Evolutionary conservation across 768 basidiomycete genomes (phyloP).

Genomic region (Harrya chromipes): DNA sequence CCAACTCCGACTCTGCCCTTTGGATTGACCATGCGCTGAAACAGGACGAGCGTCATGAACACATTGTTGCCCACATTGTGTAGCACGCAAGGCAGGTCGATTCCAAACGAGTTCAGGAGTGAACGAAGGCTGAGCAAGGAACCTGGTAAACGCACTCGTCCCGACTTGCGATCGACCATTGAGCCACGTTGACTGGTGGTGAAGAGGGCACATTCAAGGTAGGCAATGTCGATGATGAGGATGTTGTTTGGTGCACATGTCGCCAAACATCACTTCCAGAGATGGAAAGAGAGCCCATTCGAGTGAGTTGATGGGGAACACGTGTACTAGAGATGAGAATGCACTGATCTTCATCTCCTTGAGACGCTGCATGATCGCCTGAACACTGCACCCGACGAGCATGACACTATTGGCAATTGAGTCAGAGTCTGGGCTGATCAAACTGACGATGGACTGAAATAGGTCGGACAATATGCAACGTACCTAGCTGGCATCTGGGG

Average conservation of each 20-base stretch:
- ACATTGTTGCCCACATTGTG: slow-evolving; percentile 85
- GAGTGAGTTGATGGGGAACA: too few relatives aligned
- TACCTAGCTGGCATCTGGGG: slow-evolving; percentile 50
- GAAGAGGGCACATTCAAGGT: slow-evolving; percentile 64
- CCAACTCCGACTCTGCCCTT: slow-evolving; percentile 22
- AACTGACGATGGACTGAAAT: too few relatives aligned
- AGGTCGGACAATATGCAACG: not conserved
- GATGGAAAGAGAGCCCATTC: not conserved
- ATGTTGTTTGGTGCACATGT: slow-evolving; percentile 50
- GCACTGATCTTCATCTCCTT: slow-evolving; percentile 81
- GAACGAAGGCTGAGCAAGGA: slow-evolving; percentile 61
- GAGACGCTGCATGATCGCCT: slow-evolving; percentile 55
- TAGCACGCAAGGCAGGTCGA: slow-evolving; percentile 37
- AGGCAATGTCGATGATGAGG: slow-evolving; percentile 61
- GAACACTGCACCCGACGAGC: slow-evolving; percentile 62
- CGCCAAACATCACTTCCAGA: not conserved
- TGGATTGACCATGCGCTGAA: slow-evolving; percentile 69
- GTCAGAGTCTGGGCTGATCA: slow-evolving; percentile 77
- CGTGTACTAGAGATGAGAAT: slow-evolving; percentile 19
- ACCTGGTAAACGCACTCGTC: slow-evolving; percentile 47
- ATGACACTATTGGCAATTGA: slow-evolving; percentile 66
- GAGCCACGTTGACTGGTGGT: slow-evolving; percentile 50
- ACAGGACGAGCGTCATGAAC: slow-evolving; percentile 60
- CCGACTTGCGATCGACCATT: slow-evolving; percentile 61
- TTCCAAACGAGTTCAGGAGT: slow-evolving; percentile 57